A percentile compares a stretch with the other conserved stretches of the same genome.
These are phyloP conservation scores for Fusarium sublunatum DNA, from an alignment of 2,329 filamentous ascomycete species.

Conservation along the genomic window DNA sequence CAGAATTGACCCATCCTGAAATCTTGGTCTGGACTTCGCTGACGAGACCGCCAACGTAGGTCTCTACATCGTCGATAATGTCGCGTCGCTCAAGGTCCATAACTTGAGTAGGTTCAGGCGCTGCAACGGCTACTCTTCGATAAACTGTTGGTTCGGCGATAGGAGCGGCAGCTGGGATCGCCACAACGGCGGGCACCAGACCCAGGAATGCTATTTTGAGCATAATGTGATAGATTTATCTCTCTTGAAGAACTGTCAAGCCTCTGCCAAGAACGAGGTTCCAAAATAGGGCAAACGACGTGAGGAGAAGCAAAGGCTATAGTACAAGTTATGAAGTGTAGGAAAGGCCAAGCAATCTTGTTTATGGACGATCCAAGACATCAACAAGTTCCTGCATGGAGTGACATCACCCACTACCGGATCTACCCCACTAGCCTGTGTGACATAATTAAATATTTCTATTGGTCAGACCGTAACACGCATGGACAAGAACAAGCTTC, in stretches of 20 bases:
- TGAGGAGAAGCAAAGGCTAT: neutral
- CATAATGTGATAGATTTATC: conserved; percentile 18
- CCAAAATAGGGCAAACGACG: conserved; percentile 3
- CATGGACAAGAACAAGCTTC: conserved; percentile 27
- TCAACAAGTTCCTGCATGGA: conserved; percentile 36
- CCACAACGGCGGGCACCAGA: conserved; percentile 39
- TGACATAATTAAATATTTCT: neutral
- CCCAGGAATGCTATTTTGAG: conserved; percentile 36
- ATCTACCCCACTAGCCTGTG: conserved; percentile 22
- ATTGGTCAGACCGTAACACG: too few relatives aligned
- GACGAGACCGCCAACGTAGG: conserved; percentile 63
- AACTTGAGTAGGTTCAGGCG: conserved; percentile 42
- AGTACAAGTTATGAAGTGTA: neutral
- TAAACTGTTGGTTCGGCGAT: conserved; percentile 38
- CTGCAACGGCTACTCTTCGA: conserved; percentile 23
- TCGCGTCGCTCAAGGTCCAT: conserved; percentile 48
- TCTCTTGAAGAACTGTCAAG: neutral
- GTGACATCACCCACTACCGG: conserved; percentile 34
- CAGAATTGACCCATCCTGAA: conserved; percentile 70
- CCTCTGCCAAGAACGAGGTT: neutral
- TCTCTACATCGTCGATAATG: conserved; percentile 57
- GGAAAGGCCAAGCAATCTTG: conserved; percentile 13
- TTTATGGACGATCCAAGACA: conserved; percentile 17
- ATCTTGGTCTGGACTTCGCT: conserved; percentile 64
- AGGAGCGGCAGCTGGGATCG: conserved; percentile 41